phyloP scores from a whole-genome alignment of 371 early-diverging fungal species.

The Syncephalastrum contaminatum region DNA sequence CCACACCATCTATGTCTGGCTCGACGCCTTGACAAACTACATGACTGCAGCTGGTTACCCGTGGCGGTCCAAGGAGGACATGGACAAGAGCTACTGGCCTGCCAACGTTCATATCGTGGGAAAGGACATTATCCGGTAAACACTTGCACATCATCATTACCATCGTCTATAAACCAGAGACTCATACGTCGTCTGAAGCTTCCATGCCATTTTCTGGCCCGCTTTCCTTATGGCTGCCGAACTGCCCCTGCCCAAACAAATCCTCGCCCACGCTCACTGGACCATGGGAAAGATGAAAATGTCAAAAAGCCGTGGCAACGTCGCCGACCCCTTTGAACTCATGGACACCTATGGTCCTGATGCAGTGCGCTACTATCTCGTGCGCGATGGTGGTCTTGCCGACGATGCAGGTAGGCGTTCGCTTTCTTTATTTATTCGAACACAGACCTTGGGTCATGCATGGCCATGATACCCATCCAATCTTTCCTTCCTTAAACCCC shows the following conservation, averaged over 20 bases:
- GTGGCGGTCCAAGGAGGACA: slow-evolving; percentile 33
- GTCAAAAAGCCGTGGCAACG: slow-evolving; percentile 93
- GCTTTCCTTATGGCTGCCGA: slow-evolving; percentile 90
- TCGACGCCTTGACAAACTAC: slow-evolving; percentile 95
- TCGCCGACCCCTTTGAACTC: slow-evolving; percentile 79
- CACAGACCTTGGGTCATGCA: no score
- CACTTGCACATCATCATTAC: background rate
- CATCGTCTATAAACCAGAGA: no score
- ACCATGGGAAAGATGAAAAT: slow-evolving; percentile 85
- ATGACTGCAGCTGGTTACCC: slow-evolving; percentile 87
- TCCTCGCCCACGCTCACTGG: slow-evolving; percentile 95
- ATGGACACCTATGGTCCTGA: slow-evolving; percentile 80
- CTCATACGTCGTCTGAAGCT: slow-evolving; percentile 32
- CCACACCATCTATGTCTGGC: slow-evolving; percentile 96
- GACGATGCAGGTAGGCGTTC: slow-evolving; percentile 65
- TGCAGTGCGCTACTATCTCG: slow-evolving; percentile 86
- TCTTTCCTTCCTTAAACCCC: no score
- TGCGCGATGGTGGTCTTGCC: slow-evolving; percentile 88
- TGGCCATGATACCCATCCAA: no score
- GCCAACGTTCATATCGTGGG: slow-evolving; percentile 88
- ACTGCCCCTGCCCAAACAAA: slow-evolving; percentile 73
- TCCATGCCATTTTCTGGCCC: slow-evolving; percentile 96
- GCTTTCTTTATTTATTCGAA: no score
- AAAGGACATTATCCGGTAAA: slow-evolving; percentile 89
- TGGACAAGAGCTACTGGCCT: slow-evolving; percentile 59